Evolutionary conservation across 257 asterid species (phyloP), one percentile per base, ranked within the genome.

Genomic region (Dorcoceras hygrometricum): DNA sequence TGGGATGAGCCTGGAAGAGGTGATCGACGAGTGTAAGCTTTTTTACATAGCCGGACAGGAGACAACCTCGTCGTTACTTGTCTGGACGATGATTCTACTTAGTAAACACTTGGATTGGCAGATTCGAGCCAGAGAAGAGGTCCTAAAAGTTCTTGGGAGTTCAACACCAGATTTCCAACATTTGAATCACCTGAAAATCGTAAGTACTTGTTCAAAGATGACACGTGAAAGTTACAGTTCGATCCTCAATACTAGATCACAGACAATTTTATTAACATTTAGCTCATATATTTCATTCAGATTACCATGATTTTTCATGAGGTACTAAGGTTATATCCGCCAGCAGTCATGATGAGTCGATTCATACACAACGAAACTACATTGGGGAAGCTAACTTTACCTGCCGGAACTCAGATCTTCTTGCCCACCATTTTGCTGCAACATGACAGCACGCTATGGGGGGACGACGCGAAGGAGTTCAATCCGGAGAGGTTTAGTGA

Each of bases 21-120:
- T 83, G 6, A 69, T 83, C 3, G 82, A 76, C 61, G 89, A 83
- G 24, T 83, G 84, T 81, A 83, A 80, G 46, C 68, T 80, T 23
- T 83, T 80, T 66, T 83, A 80, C 77, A 62, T 80, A 34, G 82
- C 80, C 0, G 88, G 88, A 0, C 85, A 83, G n/a, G 88, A 83
- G 50, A 80, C 85, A n/a, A n/a, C n/a, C n/a, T n/a, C n/a, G n/a
- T n/a, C n/a, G n/a, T n/a, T n/a, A n/a, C n/a, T n/a, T n/a, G 74
- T 71, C 0, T 83, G 88, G 85, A 80, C 88, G 0, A 46, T 83
- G 82, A 29, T 83, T 46, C 50, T 78, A n/a, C 62, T 83, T 12
- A 39, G 85, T 65, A 73, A 63, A 54, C 72, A 77, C 23, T 22
- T 9, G 6, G 72, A 77, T 0, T 83, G 83, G 88, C 88, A 80